Evolutionary conservation across 768 basidiomycete genomes (phyloP), one percentile per base, ranked within the genome.

Genomic region (Tulasnella sp.): DNA sequence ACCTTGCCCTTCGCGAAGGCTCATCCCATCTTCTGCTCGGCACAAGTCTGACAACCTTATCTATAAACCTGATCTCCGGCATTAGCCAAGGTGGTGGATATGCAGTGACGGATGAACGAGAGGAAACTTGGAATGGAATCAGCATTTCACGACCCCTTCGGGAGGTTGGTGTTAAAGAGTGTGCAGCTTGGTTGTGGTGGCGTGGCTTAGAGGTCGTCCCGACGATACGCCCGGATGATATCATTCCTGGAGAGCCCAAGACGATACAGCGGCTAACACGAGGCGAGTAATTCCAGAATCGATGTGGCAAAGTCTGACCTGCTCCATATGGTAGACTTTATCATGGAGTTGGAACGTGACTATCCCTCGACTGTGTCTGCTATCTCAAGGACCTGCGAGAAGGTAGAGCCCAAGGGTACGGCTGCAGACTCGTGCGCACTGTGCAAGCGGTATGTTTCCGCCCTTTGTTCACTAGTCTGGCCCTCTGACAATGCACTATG

Each of bases 341-440:
- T 91, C 57, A 69, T 83, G 17, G 82, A 86, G 2, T 66, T 91
- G 27, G 88, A 91, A 68, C 78, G 75, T 49, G 82, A 89, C 66
- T 91, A 84, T 66, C 88, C 88, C 3, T 86, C 87, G 0, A 91
- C 88, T 0, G 88, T 90, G 9, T 88, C 86, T 6, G 81, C 88
- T 0, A 84, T 91, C 49, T 80, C 80, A 21, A 78, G 84, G 34
- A 90, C 88, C 1, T 86, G 84, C 63, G 80, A 75, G 4, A 91
- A 91, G 68, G 68, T 91, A 25, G 75, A 80, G 7, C 80, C 88
- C 0, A 88, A 84, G 29, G 68, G 76, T 52, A 71, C 68, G 2
- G 69, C 78, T 0, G 68, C 68, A 6, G 73, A 71, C 0, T 64
- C 62, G 6, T 90, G 87, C 65, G 63, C 76, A 11, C 65, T 88